Percentiles rank a stretch among this genome's conserved stretches.
These are phyloP conservation scores for Alectoria sarmentosa DNA, from an alignment of 495 filamentous ascomycete genomes.

Conservation along the genomic window DNA sequence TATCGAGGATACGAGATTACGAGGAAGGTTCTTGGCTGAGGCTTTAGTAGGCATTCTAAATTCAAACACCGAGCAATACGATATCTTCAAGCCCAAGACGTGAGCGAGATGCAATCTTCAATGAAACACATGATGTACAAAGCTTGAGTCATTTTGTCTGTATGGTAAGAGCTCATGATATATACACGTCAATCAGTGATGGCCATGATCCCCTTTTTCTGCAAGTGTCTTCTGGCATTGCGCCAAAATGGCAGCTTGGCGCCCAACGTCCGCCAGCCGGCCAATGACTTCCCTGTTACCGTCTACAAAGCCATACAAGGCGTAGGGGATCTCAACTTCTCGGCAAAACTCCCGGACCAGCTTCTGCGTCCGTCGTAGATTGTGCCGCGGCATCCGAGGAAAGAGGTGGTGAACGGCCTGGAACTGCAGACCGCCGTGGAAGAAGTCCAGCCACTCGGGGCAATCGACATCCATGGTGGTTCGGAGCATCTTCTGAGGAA, in stretches of 20 bases:
- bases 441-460: slow-evolving; percentile 89
- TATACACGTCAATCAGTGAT: not conserved
- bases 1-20: not conserved
- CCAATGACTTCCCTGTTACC: slow-evolving; percentile 87
- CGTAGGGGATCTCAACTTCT: slow-evolving; percentile 89
- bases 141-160: not conserved
- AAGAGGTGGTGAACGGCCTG: slow-evolving; percentile 94
- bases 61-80: not conserved
- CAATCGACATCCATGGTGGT: slow-evolving; percentile 99
- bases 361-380: slow-evolving; percentile 74
- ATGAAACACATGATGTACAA: not conserved
- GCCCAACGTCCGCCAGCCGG: slow-evolving; percentile 73
- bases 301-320: slow-evolving; percentile 86
- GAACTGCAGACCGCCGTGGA: slow-evolving; percentile 95
- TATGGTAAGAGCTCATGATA: not conserved
- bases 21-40: not conserved
- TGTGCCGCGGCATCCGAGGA: slow-evolving; percentile 91
- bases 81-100: not conserved
- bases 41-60: not conserved
- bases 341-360: slow-evolving; percentile 84
- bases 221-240: slow-evolving; percentile 68
- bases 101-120: not conserved
- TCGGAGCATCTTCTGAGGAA: slow-evolving; percentile 92
- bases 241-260: slow-evolving; percentile 78
- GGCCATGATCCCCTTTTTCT: slow-evolving; percentile 31